A percentile compares a stretch with the other conserved stretches of the same genome.
Conservation (phyloP, 495 filamentous ascomycete genomes). For the Tuber magnatum region DNA sequence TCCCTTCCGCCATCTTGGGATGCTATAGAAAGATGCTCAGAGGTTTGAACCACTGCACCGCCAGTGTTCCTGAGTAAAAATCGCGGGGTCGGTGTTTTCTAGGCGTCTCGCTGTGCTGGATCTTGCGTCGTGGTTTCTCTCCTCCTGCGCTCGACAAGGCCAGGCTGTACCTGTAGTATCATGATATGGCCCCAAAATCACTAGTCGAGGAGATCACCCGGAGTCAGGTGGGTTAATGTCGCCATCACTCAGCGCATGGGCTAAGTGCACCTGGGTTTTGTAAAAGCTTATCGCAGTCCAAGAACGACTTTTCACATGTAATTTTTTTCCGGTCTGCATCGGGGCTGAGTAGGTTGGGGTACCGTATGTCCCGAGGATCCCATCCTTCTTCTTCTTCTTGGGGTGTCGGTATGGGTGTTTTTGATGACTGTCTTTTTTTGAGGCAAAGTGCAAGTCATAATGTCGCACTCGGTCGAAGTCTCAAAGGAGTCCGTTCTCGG, state of each 20-base stretch:
- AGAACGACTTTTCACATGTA: not conserved
- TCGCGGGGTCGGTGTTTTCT: not conserved
- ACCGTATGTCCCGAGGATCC: not conserved
- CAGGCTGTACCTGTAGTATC: too few species aligned
- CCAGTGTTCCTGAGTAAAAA: not conserved
- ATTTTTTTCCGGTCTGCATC: not conserved
- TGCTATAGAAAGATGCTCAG: not conserved
- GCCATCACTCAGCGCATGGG: not conserved
- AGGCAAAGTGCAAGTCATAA: not conserved
- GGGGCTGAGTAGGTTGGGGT: not conserved
- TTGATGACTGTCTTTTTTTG: not conserved
- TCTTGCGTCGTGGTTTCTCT: not conserved
- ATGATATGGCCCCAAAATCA: not conserved
- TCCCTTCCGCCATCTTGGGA: not conserved
- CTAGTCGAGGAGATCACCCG: not conserved
- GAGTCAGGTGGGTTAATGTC: not conserved
- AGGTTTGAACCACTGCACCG: not conserved
- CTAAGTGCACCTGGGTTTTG: not conserved
- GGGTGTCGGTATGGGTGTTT: not conserved
- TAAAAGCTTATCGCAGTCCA: not conserved
- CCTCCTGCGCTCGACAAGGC: not conserved
- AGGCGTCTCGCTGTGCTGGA: not conserved
- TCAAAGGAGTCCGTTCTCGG: not conserved
- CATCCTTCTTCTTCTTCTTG: not conserved
- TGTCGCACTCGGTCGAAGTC: not conserved